Base-by-base conservation (phyloP, 2,329 filamentous ascomycete genomes). In the Moelleriella libera region DNA sequence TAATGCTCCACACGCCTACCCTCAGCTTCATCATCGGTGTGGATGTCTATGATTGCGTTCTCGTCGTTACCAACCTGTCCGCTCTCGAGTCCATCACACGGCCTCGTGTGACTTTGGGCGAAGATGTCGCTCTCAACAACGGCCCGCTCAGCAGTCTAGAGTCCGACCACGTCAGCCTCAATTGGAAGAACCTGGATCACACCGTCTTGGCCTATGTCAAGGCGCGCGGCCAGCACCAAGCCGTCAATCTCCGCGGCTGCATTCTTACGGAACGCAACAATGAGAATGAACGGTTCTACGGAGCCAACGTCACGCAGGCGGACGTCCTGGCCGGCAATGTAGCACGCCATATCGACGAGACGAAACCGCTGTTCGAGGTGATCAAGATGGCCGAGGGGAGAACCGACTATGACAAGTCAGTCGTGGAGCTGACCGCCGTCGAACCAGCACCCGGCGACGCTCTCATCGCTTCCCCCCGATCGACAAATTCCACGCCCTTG, bases 1-100 rank as follows among this genome's bases (percentile, higher is more conserved):
- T 97, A 54, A 77, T 95, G 68, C 74, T 95, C 44, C 90, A 97
- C 60, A 95, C 90, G 0, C 80, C 87, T 1, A 88, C 85, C 1
- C 74, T 96, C 34, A 90, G 88, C 37, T 96, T 97, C 59, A 76
- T 95, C 47, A 82, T 89, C 5, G 90, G 89, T 2, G 84, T 95
- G 41, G 90, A 97, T 60, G 88, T 96, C 32, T 97, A 96, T 69
- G 90, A 97, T 63, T 95, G 89, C 59, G 85, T 97, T 11, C 76
- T 96, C 7, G 85, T 96, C 37, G 89, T 96, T 60, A 96, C 94
- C 67, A 88, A 85, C 43, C 79, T 85, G 43, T 76, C 86, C 48
- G 88, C 88, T 6, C 69, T 97, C 44, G 85, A 95, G 54, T 80
- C 85, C 1, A 94, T 96, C 60, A 88, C 85, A 37, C 82, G 81